Evolutionary conservation across 805 yeast genomes (phyloP), one percentile per base, ranked within the genome.

Genomic region (Martiniozyma abietophila): DNA sequence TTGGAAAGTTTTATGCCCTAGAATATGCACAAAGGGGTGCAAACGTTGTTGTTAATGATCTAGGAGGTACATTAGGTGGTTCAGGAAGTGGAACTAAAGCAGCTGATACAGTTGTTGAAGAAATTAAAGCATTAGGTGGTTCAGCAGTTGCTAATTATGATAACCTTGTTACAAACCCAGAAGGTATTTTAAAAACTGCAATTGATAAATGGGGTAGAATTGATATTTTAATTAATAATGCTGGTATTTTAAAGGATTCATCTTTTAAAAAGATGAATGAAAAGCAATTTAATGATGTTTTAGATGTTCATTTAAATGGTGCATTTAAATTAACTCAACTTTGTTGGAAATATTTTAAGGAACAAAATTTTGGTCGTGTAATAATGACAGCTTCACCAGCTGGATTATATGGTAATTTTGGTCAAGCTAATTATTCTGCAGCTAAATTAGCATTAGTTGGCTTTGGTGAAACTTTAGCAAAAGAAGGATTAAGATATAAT

Each of bases 351-450:
- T 68, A 80, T 54, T 74, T 89, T 66, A 75, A 74, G 54, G 62
- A 81, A 44, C 96, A 92, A 59, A 73, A 74, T 41, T 89, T 67
- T 53, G 98, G 98, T 44, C 71, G 97, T 49, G 71, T 89, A 48
- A 61, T 89, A 49, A 88, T 85, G 69, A 88, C 96, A n/a, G 76
- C 95, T 18, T 86, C 96, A 4, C 96, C 97, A 4, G 97, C 97
- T 23, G 98, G 98, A 16, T 68, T 89, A 45, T 89, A 80, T 56
- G 98, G 98, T 42, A 86, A 86, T 62, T 89, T 88, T 61, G 98
- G 98, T 32, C 98, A 89, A 63, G 75, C 95, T 26, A 89, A 89
- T 63, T 89, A 89, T 62, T 77, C 96, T 1, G 88, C 95, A 19
- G 96, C 96, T 16, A 89, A 89, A 59, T 64, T 82, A 42, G 97